Base-by-base conservation (phyloP, 768 basidiomycete species). In the Tricholoma sp. region DNA sequence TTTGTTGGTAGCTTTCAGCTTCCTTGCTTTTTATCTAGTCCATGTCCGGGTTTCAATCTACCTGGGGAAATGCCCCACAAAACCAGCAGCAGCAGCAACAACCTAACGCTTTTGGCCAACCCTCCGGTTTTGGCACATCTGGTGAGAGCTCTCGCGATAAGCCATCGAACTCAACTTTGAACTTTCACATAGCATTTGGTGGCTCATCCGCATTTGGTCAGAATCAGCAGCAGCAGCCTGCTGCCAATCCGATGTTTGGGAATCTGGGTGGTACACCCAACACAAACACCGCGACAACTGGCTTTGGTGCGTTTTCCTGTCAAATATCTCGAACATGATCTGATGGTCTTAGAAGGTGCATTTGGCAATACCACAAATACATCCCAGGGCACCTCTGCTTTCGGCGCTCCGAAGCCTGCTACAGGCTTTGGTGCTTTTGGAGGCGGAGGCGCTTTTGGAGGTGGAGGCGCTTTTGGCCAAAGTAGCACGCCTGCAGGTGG, bases 181-280 rank as follows among this genome's bases (percentile, higher is more conserved):
- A 67, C 63, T 54, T 50, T 61, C 55, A 57, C 53, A 52, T 13
- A 83, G 83, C 77, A 53, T 85, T 85, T 67, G 80, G 83, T 59
- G 73, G 78, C 20, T 72, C 79, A 52, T 68, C 78, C 63, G 73
- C 83, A 57, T 88, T 88, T 76, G 82, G 84, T 53, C 85, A 86
- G 61, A 72, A 24, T 24, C 86, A 81, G 65, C 80, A 79, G 1
- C 79, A 77, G 60, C 47, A 49, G 47, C 47, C 47, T 17, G 31
- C 47, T 49, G 80, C 83, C 4, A 91, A 91, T 64, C 87, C 89
- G 41, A 91, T 91, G 88, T 92, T 91, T 68, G 89, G 89, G 50
- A 82, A 79, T 59, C 66, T 85, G 47, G 75, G 72, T 24, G 68
- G 72, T 53, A 61, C 74, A 13, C 61, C 71, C 45, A 63, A 61